Percentiles rank a stretch among this genome's conserved stretches.
Evolutionary conservation across 202 grass and related monocot species (phyloP).

Genomic region (Panicum virgatum): DNA sequence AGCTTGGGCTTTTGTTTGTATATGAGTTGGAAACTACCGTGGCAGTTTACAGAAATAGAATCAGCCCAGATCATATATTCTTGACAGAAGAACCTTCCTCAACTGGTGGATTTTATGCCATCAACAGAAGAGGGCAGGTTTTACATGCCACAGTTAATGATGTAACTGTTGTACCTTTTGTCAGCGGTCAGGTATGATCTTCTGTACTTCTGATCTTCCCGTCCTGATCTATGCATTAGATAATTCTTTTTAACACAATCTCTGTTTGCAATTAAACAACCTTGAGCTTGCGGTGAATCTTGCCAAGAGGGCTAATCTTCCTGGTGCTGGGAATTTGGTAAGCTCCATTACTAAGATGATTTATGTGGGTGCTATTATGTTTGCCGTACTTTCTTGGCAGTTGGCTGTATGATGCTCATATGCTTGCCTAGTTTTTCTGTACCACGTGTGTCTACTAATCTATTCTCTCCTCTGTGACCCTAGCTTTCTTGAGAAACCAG

Average conservation of each 20-base stretch:
- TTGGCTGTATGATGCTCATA: not conserved
- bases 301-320: constrained; percentile 92
- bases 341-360: not conserved
- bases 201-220: not conserved
- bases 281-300: constrained; percentile 97
- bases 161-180: constrained; percentile 76
- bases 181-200: constrained; percentile 76
- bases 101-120: constrained; percentile 90
- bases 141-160: constrained; percentile 92
- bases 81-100: constrained; percentile 75
- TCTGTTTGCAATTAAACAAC: constrained; percentile 66
- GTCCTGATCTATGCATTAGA: not conserved
- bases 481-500: too few species aligned
- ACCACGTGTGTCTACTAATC: too few species aligned
- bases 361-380: not conserved
- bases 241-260: constrained; percentile 19
- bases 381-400: not conserved
- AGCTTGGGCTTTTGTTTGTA: constrained; percentile 96
- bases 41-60: constrained; percentile 90
- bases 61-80: constrained; percentile 98
- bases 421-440: too few species aligned
- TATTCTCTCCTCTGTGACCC: too few species aligned
- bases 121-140: constrained; percentile 88
- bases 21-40: constrained; percentile 84
- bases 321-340: too few species aligned